Conservation (phyloP, 495 filamentous ascomycete species). For the Elasticomyces elasticus region DNA sequence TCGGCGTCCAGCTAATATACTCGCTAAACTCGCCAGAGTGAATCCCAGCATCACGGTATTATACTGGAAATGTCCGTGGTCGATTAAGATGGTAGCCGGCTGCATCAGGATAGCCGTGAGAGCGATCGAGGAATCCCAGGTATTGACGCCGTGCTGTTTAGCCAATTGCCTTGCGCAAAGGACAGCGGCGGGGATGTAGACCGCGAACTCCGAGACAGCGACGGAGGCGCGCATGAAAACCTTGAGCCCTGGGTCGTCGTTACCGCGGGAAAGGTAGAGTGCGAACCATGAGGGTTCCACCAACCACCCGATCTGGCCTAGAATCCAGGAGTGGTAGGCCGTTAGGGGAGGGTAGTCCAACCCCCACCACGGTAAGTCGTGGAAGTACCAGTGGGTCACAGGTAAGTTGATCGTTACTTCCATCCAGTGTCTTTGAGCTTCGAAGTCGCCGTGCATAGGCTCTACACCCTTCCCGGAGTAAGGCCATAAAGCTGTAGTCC, state of each 20-base stretch:
- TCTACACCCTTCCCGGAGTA: slow-evolving; percentile 81
- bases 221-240: slow-evolving; percentile 92
- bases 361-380: slow-evolving; percentile 94
- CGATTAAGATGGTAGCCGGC: slow-evolving; percentile 81
- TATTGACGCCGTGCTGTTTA: slow-evolving; percentile 56
- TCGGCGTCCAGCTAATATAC: slow-evolving; percentile 71
- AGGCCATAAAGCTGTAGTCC: slow-evolving; percentile 84
- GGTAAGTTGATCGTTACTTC: slow-evolving; percentile 84
- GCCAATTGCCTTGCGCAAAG: slow-evolving; percentile 73
- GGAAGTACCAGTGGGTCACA: slow-evolving; percentile 91
- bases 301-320: slow-evolving; percentile 71
- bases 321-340: slow-evolving; percentile 91
- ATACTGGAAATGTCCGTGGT: slow-evolving; percentile 98
- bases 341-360: slow-evolving; percentile 96
- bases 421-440: slow-evolving; percentile 98
- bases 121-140: slow-evolving; percentile 73
- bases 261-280: slow-evolving; percentile 71
- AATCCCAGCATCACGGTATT: slow-evolving; percentile 97
- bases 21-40: slow-evolving; percentile 72
- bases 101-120: slow-evolving; percentile 87
- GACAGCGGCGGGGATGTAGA: slow-evolving; percentile 76
- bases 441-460: slow-evolving; percentile 93
- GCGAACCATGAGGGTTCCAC: slow-evolving; percentile 83
- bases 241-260: slow-evolving; percentile 70
- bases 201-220: slow-evolving; percentile 76